Evolutionary conservation across 2,329 filamentous ascomycete genomes (phyloP).

Genomic region (Fusarium multiceps): DNA sequence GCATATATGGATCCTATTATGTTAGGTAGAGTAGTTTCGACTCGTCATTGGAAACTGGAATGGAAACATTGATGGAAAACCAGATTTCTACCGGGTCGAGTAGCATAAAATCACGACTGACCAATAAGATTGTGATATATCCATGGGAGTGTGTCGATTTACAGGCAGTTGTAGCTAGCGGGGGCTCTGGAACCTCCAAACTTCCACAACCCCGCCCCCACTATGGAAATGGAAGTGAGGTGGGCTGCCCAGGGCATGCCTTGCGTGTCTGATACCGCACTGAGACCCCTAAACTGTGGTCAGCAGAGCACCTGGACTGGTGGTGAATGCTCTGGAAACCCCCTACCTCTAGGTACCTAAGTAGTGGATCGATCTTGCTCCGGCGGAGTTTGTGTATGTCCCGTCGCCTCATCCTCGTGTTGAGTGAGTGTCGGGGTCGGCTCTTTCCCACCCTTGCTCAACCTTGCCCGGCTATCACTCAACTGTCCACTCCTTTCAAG

Average conservation of each 20-base stretch:
- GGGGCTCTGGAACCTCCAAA: constrained; percentile 4
- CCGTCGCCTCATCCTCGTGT: constrained; percentile 4
- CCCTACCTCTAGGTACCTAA: neutral
- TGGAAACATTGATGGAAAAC: constrained; percentile 1
- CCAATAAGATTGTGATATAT: neutral
- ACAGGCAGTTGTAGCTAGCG: constrained; percentile 2
- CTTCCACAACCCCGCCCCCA: constrained; percentile 33
- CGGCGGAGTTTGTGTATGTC: neutral
- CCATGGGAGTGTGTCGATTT: constrained; percentile 5
- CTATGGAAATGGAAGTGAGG: constrained; percentile 6
- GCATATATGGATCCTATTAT: neutral
- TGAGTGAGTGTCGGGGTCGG: neutral
- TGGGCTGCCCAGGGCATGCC: constrained; percentile 5
- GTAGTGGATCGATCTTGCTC: neutral
- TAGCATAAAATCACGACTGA: neutral
- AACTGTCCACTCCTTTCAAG: constrained; percentile 1
- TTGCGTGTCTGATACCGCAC: neutral
- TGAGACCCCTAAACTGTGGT: constrained; percentile 1
- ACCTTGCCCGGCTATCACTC: constrained; percentile 4
- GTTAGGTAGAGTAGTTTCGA: neutral
- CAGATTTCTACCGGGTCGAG: constrained; percentile 18
- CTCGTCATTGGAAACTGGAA: constrained; percentile 7
- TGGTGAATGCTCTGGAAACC: neutral
- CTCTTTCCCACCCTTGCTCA: constrained; percentile 16
- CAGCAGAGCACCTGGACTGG: constrained; percentile 4